These are phyloP conservation scores for Pseudogymnoascus verrucosus DNA, from an alignment of 2,329 filamentous ascomycete species.

Conservation along the genomic window DNA sequence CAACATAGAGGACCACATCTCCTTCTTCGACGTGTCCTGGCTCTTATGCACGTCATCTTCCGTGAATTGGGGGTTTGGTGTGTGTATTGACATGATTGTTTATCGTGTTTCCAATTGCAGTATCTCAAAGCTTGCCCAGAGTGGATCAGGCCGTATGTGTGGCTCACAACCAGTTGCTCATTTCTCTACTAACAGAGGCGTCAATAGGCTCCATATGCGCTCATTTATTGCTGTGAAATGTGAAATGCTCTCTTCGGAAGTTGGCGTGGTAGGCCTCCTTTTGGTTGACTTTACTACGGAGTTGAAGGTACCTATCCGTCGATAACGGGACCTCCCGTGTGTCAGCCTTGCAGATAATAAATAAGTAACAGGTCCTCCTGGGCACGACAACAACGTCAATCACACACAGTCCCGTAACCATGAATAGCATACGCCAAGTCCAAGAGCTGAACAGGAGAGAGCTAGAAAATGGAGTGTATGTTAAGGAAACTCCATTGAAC, in stretches of 20 bases:
- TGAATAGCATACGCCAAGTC: slow-evolving; percentile 93
- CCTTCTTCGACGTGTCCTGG: slow-evolving; percentile 65
- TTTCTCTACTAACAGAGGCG: slow-evolving; percentile 4
- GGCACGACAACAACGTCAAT: background rate
- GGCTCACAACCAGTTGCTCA: slow-evolving; percentile 2
- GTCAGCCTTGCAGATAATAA: slow-evolving; percentile 9
- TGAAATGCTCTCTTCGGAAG: background rate
- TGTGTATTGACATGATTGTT: slow-evolving; percentile 30
- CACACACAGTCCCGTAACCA: slow-evolving; percentile 32
- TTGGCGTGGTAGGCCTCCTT: slow-evolving; percentile 4
- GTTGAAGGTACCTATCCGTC: slow-evolving; percentile 6
- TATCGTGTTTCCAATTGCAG: slow-evolving; percentile 1
- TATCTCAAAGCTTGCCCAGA: background rate
- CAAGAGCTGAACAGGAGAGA: slow-evolving; percentile 91
- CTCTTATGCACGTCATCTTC: slow-evolving; percentile 50
- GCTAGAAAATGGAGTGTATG: slow-evolving; percentile 77
- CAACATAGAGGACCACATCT: slow-evolving; percentile 91
- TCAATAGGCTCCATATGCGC: background rate
- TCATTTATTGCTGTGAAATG: slow-evolving; percentile 4
- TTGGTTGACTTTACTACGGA: background rate
- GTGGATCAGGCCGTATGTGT: slow-evolving; percentile 6
- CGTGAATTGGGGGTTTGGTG: slow-evolving; percentile 47
- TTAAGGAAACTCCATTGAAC: slow-evolving; percentile 17
- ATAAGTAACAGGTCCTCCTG: background rate
- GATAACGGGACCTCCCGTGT: slow-evolving; percentile 7